Base-by-base conservation (phyloP, 495 filamentous ascomycete genomes). In the Lasiosphaeriaceae sp. region DNA sequence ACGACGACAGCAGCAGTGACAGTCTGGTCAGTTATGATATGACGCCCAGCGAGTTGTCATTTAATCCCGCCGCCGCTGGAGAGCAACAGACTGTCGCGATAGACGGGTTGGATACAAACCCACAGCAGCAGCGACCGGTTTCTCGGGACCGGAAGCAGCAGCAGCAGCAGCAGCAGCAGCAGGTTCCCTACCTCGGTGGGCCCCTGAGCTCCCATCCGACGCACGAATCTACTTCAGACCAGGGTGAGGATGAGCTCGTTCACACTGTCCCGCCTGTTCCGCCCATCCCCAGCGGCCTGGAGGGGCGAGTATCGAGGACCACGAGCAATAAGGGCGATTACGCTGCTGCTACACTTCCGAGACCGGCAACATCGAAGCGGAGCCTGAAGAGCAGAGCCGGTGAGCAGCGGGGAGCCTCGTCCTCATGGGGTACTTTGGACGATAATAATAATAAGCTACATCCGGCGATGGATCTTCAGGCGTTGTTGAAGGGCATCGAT, bases 21-120 rank as follows among this genome's bases (percentile, higher is more conserved):
- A 84, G 82, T 56, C 76, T 84, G 66, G 79, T 80, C 47, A 85
- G 79, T 64, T 81, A 77, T 54, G 80, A 83, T 41, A 72, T 77
- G 55, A 69, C 76, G 16, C 70, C 76, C 23, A 83, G 80, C 49
- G 80, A 84, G 58, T 62, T 78, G 35, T 83, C 80, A 0, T 82
- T 77, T 67, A 79, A 78, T 57, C 66, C 64, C 9, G 58, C 64
- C 43, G 62, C 60, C 16, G 60, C 54, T n/a, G 56, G 24, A 1
- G 61, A 61, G 24, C 26, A 31, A 9, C 26, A 31, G 26, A 43
- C 39, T n/a, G 44, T 55, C 17, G 60, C 64, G 9, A 20, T 29
- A 11, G 55, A 53, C 39, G 31, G 54, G 35, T 22, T 55, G 61
- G 55, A 58, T 54, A 31, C 60, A 63, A 55, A 63, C 26, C 4